Evolutionary conservation across 1,139 yeast species (phyloP), one percentile per base, ranked within the genome.

Genomic region (Geotrichum carabidarum): DNA sequence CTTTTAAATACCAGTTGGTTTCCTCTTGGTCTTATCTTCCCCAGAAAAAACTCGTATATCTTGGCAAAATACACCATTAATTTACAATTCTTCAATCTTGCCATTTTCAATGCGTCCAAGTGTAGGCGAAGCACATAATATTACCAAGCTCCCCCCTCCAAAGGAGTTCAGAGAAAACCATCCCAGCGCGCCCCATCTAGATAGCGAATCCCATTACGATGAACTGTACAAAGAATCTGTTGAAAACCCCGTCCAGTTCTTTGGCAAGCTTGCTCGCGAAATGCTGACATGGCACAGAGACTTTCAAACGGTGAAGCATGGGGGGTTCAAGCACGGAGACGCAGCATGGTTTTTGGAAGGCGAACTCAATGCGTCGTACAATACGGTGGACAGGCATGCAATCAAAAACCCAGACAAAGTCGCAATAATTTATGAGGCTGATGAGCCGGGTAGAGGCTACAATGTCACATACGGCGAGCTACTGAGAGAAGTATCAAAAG

Each of bases 351-450:
- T 86, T 69, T 70, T 84, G 48, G 84, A 82, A 63, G 94, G 94
- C 58, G 80, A 84, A 68, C 72, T 86, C 67, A 86, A 86, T 66
- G 93, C 94, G 17, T 79, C 82, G 58, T 86, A 83, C 72, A 86
- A 86, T 65, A 81, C 85, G 62, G 87, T 86, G 53, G 95, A 86
- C 69, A 79, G 93, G 66, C 87, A 88, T 79, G 95, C 94, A 3
- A 68, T 82, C 57, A 74, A 76, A 62, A 78, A 80, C 63, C 94
- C 94, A 27, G 69, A 83, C 65, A 84, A 84, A 68, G 78, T 83
- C 1, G 94, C 94, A n/a, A 80, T 86, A 42, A 76, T 85, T 59
- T 86, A 84, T 68, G 95, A 86, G 71, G 88, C 86, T 48, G 95
- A 86, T 67, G 93, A 85, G 69, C 83, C 83, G 42, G 77, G 79